Percentiles rank a stretch among this genome's conserved stretches.
These are phyloP conservation scores for Boletus coccyginus DNA, from an alignment of 768 basidiomycete species.

Conservation along the genomic window DNA sequence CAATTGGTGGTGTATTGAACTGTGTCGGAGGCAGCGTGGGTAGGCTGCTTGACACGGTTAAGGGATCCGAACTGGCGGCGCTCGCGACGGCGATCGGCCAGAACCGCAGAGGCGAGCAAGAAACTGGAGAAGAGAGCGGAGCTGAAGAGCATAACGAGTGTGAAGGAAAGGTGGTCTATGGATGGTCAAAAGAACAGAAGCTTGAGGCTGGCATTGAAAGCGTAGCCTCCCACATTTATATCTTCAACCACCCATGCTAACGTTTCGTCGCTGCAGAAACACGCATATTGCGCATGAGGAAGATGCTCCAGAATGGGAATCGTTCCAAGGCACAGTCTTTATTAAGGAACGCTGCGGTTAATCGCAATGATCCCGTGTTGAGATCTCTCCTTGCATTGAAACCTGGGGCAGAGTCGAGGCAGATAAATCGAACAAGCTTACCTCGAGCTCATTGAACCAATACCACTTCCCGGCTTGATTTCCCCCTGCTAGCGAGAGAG, in stretches of 20 bases:
- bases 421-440: background rate
- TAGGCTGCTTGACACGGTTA: background rate
- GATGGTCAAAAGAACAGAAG: background rate
- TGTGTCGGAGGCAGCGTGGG: background rate
- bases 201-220: background rate
- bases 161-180: background rate
- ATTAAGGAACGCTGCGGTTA: too few relatives aligned
- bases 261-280: too few relatives aligned
- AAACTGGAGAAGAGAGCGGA: background rate
- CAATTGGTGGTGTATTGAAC: background rate
- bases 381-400: background rate
- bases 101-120: background rate
- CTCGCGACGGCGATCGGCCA: background rate
- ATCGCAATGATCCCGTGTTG: too few relatives aligned
- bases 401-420: too few relatives aligned
- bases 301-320: too few relatives aligned
- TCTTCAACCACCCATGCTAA: background rate
- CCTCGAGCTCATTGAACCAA: too few relatives aligned
- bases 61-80: background rate
- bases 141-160: background rate
- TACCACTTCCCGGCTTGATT: too few relatives aligned
- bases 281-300: too few relatives aligned
- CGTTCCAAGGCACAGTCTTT: too few relatives aligned
- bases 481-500: too few relatives aligned
- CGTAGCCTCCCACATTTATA: background rate